Percentiles rank a stretch among this genome's conserved stretches.
These are phyloP conservation scores for Solanum aculeatissimum DNA, from an alignment of 305 asterid species.

Conservation along the genomic window DNA sequence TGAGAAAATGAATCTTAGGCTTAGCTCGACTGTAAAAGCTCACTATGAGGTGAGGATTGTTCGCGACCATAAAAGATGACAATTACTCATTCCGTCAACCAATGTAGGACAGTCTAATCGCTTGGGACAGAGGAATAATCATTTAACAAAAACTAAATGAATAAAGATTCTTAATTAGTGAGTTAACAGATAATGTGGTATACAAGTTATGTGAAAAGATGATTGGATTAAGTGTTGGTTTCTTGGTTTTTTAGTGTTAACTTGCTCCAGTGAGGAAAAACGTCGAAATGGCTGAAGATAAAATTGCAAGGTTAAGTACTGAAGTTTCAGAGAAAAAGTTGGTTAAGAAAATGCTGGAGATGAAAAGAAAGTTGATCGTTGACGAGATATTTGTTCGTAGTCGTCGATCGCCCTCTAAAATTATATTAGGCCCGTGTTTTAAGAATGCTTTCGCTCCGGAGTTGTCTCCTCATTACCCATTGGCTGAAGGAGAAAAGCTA, in stretches of 20 bases:
- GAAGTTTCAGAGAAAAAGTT: not conserved
- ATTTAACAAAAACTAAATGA: not conserved
- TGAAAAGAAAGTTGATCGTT: not conserved
- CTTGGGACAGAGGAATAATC: not conserved
- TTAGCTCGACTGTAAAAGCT: not conserved
- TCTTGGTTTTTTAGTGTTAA: not conserved
- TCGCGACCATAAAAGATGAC: not conserved
- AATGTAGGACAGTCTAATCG: not conserved
- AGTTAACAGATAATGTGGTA: not conserved
- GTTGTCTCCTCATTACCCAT: not conserved
- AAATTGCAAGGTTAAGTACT: not conserved
- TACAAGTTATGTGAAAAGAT: not conserved
- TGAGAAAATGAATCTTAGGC: not conserved
- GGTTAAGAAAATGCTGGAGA: not conserved
- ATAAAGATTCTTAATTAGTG: not conserved
- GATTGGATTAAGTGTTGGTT: not conserved
- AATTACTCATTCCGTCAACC: not conserved
- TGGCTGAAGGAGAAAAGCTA: conserved; percentile 4
- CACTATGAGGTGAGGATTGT: not conserved
- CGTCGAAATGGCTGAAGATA: not conserved
- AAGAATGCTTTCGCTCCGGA: not conserved
- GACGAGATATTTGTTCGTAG: not conserved
- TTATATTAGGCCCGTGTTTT: conserved; percentile 3
- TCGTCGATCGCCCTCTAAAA: not conserved
- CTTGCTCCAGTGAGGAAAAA: not conserved